Conservation (phyloP, 805 yeast species). For the Teunomyces atbi region DNA sequence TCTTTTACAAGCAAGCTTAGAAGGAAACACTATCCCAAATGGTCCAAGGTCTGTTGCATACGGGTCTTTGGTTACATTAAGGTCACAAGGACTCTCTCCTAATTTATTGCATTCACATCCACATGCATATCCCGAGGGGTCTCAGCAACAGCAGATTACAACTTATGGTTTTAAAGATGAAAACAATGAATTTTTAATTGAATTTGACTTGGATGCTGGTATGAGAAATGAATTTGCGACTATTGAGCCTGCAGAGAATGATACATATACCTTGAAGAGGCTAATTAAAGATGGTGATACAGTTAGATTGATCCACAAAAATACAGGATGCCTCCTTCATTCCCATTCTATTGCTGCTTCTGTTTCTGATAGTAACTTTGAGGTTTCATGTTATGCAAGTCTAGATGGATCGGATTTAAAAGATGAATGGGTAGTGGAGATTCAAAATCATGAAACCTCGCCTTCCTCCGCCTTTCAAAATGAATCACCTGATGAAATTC, state of each 20-base stretch:
- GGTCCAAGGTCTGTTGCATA: conserved; percentile 67
- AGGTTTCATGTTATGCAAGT: conserved; percentile 86
- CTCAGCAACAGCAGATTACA: conserved; percentile 91
- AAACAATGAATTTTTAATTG: conserved; percentile 91
- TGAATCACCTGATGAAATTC: conserved; percentile 53
- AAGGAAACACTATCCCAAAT: conserved; percentile 58
- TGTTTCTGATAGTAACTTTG: conserved; percentile 61
- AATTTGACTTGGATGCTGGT: conserved; percentile 56
- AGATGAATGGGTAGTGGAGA: conserved; percentile 89
- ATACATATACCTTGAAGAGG: conserved; percentile 11
- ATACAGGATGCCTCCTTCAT: conserved; percentile 74
- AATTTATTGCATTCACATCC: conserved; percentile 85
- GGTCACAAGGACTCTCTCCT: conserved; percentile 71
- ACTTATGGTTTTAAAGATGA: conserved; percentile 93
- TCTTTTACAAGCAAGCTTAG: conserved; percentile 82
- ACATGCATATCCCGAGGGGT: conserved; percentile 86
- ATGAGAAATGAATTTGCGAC: conserved; percentile 29
- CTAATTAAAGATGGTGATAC: conserved; percentile 59
- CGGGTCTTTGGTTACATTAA: conserved; percentile 62
- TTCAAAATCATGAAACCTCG: conserved; percentile 57
- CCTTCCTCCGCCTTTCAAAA: conserved; percentile 40
- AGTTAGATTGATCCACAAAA: conserved; percentile 69
- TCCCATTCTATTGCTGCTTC: conserved; percentile 82
- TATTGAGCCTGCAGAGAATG: conserved; percentile 18
- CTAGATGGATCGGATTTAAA: conserved; percentile 68